Conservation (phyloP, 306 rosid genomes). For the Dalbergia cultrata region DNA sequence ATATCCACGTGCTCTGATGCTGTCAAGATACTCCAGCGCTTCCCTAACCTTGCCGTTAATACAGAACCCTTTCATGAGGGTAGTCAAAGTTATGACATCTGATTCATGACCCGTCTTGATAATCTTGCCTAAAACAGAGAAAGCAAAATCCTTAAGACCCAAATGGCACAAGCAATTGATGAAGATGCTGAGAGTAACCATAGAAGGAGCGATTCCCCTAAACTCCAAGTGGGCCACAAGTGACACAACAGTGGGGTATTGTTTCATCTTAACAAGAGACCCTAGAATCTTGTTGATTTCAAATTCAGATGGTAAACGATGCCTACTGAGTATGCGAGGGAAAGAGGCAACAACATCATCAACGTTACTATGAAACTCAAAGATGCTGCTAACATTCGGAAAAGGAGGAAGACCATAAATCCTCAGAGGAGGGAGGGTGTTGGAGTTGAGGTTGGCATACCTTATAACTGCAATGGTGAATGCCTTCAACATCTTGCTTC, state of each 20-base stretch:
- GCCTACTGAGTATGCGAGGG: not conserved
- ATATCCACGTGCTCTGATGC: not conserved
- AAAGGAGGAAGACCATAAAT: not conserved
- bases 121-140: not conserved
- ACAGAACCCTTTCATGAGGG: not conserved
- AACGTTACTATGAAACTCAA: not conserved
- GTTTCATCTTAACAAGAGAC: not conserved
- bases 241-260: not conserved
- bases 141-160: not conserved
- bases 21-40: not conserved
- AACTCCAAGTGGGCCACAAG: not conserved
- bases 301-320: not conserved
- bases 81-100: not conserved
- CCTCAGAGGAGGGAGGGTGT: not conserved
- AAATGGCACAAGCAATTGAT: not conserved
- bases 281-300: slow-evolving; percentile 3
- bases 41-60: not conserved
- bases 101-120: not conserved
- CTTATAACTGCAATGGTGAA: no score
- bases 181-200: not conserved
- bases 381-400: no score
- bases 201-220: not conserved
- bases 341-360: not conserved
- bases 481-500: no score
- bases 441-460: no score